Conservation (phyloP, 805 yeast genomes). For the Ogataea thermomethanolica region DNA sequence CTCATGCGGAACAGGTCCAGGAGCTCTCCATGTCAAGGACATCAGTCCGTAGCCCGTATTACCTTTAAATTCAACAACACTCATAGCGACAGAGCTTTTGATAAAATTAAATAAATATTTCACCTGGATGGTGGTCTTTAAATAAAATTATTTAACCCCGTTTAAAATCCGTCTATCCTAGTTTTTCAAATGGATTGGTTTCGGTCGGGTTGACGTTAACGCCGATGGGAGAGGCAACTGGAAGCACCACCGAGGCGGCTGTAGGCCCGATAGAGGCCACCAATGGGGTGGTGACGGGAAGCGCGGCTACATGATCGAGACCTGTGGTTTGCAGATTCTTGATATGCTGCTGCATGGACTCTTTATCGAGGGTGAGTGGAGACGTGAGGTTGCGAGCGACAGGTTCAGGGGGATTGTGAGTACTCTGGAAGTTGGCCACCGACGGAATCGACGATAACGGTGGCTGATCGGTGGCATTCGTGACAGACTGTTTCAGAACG, state of each 20-base stretch:
- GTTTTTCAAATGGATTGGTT: conserved; percentile 25
- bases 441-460: conserved; percentile 37
- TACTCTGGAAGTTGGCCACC: conserved; percentile 28
- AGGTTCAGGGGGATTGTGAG: not conserved
- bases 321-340: conserved; percentile 18
- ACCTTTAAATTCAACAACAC: conserved; percentile 8
- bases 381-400: conserved; percentile 1
- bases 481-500: conserved; percentile 37
- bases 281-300: conserved; percentile 35
- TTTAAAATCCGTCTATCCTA: conserved; percentile 6
- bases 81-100: too few species aligned
- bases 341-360: conserved; percentile 25
- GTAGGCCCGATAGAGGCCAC: conserved; percentile 35
- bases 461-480: conserved; percentile 31
- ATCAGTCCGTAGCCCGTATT: conserved; percentile 72
- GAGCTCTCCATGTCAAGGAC: conserved; percentile 68
- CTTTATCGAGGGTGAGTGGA: conserved; percentile 6
- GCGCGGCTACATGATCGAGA: conserved; percentile 11
- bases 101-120: too few species aligned
- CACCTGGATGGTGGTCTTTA: too few species aligned
- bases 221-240: conserved; percentile 28
- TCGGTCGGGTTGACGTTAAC: conserved; percentile 12
- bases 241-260: conserved; percentile 34
- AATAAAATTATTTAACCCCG: conserved; percentile 4
- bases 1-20: conserved; percentile 50